A percentile compares a stretch with the other conserved stretches of the same genome.
These are phyloP conservation scores for Aureobasidium subglaciale DNA, from an alignment of 2,329 filamentous ascomycete species.

Conservation along the genomic window DNA sequence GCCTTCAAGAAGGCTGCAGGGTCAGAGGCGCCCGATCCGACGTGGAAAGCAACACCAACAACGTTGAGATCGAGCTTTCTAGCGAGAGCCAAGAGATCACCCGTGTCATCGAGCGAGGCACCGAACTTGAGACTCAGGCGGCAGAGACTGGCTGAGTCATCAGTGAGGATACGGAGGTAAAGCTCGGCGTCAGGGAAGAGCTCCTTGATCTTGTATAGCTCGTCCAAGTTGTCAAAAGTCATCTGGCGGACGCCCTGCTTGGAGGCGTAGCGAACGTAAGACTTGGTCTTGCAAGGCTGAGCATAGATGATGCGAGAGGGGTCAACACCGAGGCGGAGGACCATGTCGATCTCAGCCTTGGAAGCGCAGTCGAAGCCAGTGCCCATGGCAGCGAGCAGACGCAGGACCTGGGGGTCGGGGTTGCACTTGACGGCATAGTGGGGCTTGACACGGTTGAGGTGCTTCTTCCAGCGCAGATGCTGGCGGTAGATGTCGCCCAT, in stretches of 20 bases:
- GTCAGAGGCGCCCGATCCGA: conserved; percentile 92
- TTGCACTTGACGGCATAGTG: conserved; percentile 99
- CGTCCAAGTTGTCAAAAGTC: conserved; percentile 98
- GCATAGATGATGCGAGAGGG: conserved; percentile 95
- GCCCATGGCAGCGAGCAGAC: conserved; percentile 78
- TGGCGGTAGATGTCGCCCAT: conserved; percentile 98
- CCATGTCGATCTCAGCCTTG: conserved; percentile 92
- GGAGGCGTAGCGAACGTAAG: conserved; percentile 86
- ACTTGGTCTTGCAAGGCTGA: conserved; percentile 99
- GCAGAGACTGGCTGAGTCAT: conserved; percentile 91
- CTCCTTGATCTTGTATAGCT: conserved; percentile 95
- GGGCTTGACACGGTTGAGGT: conserved; percentile 83
- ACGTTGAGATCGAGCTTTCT: conserved; percentile 80
- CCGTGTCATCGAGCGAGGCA: conserved; percentile 75
- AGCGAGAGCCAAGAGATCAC: conserved; percentile 69
- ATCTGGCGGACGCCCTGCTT: conserved; percentile 86
- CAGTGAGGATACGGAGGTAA: conserved; percentile 88
- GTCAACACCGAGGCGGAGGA: conserved; percentile 73
- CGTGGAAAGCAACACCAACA: conserved; percentile 94
- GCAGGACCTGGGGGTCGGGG: conserved; percentile 81
- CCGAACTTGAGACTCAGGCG: conserved; percentile 97
- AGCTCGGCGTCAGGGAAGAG: conserved; percentile 84
- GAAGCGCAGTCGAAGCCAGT: conserved; percentile 98
- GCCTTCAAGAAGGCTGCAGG: conserved; percentile 87
- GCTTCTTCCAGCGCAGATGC: conserved; percentile 96